Conservation (phyloP, 139 green algal species). For the Picochlorum sp. region DNA sequence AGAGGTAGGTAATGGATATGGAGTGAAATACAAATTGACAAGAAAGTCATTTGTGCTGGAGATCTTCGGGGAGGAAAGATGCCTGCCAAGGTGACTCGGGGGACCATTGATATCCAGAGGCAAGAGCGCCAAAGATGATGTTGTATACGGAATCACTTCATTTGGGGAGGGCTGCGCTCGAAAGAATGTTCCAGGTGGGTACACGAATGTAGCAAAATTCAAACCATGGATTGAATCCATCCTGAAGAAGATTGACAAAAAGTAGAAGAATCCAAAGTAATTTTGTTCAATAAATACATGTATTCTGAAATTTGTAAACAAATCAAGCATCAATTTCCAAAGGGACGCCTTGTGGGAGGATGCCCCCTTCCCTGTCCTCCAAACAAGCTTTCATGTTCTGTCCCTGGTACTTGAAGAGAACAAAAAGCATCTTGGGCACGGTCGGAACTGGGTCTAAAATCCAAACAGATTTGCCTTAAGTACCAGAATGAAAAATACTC, state of each 20-base stretch:
- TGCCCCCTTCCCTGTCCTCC: slow-evolving; percentile 9
- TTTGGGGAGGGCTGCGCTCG: slow-evolving; percentile 12
- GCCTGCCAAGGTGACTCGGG: slow-evolving; percentile 10
- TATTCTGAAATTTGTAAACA: background rate
- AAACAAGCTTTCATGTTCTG: slow-evolving; percentile 2
- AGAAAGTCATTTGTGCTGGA: slow-evolving; percentile 6
- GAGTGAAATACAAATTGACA: slow-evolving; percentile 4
- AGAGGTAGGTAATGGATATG: background rate
- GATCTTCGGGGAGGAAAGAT: slow-evolving; percentile 2
- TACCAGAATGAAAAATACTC: slow-evolving; percentile 26
- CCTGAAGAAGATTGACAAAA: slow-evolving; percentile 9
- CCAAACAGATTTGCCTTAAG: slow-evolving; percentile 43
- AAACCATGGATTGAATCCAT: background rate
- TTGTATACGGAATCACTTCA: slow-evolving; percentile 10
- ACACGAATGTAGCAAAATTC: slow-evolving; percentile 9
- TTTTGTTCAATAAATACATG: background rate
- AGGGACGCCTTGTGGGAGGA: background rate
- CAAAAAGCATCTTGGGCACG: slow-evolving; percentile 30
- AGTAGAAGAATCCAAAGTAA: background rate
- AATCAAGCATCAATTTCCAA: background rate
- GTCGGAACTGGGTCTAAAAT: slow-evolving; percentile 41
- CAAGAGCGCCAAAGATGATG: slow-evolving; percentile 7
- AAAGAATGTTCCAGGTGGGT: slow-evolving; percentile 9
- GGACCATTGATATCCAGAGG: slow-evolving; percentile 8
- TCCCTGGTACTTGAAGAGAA: slow-evolving; percentile 23